Evolutionary conservation across 208 protist species (phyloP).

Genomic region (Kentomonas sorsogonicus): DNA sequence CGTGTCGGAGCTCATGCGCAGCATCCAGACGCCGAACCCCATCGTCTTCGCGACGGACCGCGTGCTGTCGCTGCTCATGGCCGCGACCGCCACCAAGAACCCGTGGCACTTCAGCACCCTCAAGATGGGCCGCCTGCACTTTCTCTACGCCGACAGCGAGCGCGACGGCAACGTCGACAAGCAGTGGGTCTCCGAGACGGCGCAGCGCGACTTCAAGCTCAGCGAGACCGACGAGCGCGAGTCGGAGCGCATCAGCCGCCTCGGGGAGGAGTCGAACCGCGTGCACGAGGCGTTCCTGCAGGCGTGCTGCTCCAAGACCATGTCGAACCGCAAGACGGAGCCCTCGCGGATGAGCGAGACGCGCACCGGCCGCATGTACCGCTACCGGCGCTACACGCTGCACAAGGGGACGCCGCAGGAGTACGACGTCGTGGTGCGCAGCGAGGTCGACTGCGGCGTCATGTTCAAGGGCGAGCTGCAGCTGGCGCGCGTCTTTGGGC

Average conservation of each 20-base stretch:
- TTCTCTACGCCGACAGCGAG: constrained; percentile 56
- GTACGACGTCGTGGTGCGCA: constrained; percentile 86
- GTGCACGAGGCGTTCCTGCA: constrained; percentile 68
- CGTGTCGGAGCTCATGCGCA: constrained; percentile 36
- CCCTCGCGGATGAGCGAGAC: constrained; percentile 61
- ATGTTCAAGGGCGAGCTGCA: too few species aligned
- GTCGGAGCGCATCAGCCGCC: constrained; percentile 47
- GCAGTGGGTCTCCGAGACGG: constrained; percentile 86
- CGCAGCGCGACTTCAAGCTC: constrained; percentile 31
- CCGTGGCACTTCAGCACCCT: constrained; percentile 77
- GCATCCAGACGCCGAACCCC: constrained; percentile 25
- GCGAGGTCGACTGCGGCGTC: constrained; percentile 62
- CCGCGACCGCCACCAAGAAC: constrained; percentile 62
- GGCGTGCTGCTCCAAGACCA: constrained; percentile 40
- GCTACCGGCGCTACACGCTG: constrained; percentile 79
- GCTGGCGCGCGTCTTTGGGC: constrained; percentile 68
- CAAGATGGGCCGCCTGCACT: constrained; percentile 32
- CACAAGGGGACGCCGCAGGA: constrained; percentile 50
- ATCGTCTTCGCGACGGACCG: constrained; percentile 77
- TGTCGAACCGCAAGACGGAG: constrained; percentile 40
- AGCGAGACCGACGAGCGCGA: constrained; percentile 50
- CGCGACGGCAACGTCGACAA: constrained; percentile 51
- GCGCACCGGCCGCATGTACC: constrained; percentile 74
- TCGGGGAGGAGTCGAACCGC: constrained; percentile 70
- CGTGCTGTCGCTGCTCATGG: constrained; percentile 78